Percentiles rank a stretch among this genome's conserved stretches.
phyloP scores from a whole-genome alignment of 495 filamentous ascomycete species.

The Pyrenula massariospora region DNA sequence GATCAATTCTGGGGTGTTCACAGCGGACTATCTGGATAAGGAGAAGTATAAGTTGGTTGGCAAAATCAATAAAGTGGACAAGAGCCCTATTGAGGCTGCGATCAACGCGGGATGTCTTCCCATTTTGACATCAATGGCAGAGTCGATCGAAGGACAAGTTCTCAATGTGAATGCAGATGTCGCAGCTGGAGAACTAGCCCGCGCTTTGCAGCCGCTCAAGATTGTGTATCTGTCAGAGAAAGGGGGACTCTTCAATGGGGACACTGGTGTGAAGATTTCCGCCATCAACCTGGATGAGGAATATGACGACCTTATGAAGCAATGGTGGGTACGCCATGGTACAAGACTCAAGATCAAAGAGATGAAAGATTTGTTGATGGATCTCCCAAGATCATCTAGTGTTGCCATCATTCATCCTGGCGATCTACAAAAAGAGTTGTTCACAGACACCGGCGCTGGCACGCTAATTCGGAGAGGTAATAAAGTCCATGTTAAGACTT shows the following conservation, averaged over 20 bases:
- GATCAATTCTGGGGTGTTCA: conserved; percentile 87
- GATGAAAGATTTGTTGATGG: conserved; percentile 84
- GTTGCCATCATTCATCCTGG: conserved; percentile 96
- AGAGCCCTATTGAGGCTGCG: conserved; percentile 78
- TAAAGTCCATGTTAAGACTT: conserved; percentile 68
- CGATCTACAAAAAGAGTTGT: conserved; percentile 89
- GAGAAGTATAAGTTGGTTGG: conserved; percentile 91
- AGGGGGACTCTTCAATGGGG: conserved; percentile 89
- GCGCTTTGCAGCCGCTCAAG: conserved; percentile 85
- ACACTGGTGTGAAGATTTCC: conserved; percentile 89
- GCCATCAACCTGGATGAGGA: conserved; percentile 97
- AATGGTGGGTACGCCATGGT: conserved; percentile 93
- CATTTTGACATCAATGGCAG: conserved; percentile 94
- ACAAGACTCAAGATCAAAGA: conserved; percentile 98
- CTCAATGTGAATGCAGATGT: conserved; percentile 98
- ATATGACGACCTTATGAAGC: conserved; percentile 86
- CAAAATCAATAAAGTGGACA: conserved; percentile 90
- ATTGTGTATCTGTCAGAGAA: conserved; percentile 98
- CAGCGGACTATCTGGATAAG: conserved; percentile 88
- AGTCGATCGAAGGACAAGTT: conserved; percentile 85
- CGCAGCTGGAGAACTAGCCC: conserved; percentile 85
- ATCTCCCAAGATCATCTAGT: conserved; percentile 81
- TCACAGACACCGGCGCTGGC: conserved; percentile 91
- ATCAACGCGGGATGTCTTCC: conserved; percentile 88
- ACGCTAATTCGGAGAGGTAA: conserved; percentile 90